phyloP scores from a whole-genome alignment of 1,284 basidiomycete species.

The Exobasidium cylindrosporum region DNA sequence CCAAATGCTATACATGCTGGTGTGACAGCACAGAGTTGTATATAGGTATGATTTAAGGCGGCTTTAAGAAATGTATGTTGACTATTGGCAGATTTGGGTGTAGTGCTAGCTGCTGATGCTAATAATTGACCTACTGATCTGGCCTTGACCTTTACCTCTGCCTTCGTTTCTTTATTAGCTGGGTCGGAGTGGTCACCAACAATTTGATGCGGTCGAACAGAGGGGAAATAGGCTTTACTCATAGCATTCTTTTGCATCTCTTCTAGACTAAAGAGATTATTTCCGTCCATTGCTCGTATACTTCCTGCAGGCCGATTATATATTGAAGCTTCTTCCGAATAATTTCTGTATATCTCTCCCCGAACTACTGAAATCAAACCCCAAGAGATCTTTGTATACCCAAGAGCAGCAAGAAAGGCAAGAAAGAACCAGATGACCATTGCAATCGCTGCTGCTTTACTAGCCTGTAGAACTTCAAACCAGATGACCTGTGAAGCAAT shows the following conservation, averaged over 20 bases:
- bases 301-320: neutral
- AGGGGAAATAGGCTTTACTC: neutral
- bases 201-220: constrained; percentile 1
- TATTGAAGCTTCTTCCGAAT: neutral
- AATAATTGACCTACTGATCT: neutral
- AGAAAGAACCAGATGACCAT: constrained; percentile 3
- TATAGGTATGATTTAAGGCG: constrained; percentile 2
- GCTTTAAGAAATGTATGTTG: neutral
- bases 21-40: constrained; percentile 4
- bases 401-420: neutral
- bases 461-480: neutral
- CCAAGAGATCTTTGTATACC: neutral
- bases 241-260: neutral
- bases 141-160: neutral
- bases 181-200: too few relatives aligned
- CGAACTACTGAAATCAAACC: neutral
- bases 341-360: neutral
- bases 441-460: neutral
- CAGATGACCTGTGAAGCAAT: constrained; percentile 1
- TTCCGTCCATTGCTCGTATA: neutral
- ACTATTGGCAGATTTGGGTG: neutral
- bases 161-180: too few relatives aligned
- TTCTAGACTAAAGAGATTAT: neutral
- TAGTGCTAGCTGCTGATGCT: neutral
- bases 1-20: constrained; percentile 6